phyloP scores from a whole-genome alignment of 2,329 filamentous ascomycete genomes.

The Claviceps lovelessii region DNA sequence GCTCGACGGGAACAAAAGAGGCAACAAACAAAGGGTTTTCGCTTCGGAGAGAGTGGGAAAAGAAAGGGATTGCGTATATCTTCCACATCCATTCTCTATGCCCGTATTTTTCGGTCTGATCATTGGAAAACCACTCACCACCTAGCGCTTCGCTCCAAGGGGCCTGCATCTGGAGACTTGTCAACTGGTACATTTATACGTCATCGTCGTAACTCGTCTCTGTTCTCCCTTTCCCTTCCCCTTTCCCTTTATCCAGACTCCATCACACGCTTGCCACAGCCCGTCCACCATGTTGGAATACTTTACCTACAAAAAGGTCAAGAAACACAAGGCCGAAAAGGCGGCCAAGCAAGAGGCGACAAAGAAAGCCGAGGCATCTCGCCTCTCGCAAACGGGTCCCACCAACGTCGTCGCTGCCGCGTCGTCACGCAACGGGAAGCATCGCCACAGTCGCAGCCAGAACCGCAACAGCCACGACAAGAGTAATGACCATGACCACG shows the following conservation, averaged over 20 bases:
- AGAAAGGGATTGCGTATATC: not conserved
- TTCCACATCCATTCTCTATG: not conserved
- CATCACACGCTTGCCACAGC: too few species aligned
- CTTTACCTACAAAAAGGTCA: conserved; percentile 47
- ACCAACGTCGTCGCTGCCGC: conserved; percentile 3
- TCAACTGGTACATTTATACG: not conserved
- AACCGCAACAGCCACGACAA: not conserved
- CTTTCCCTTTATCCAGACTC: not conserved
- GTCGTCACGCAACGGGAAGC: not conserved
- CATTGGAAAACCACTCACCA: too few species aligned
- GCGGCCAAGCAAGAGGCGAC: conserved; percentile 17
- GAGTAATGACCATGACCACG: conserved; percentile 1
- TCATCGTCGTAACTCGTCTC: not conserved
- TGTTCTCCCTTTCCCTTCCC: too few species aligned
- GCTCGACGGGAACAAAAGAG: not conserved
- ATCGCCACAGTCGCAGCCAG: not conserved
- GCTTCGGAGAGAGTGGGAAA: not conserved
- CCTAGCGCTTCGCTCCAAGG: not conserved
- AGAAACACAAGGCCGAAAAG: conserved; percentile 42
- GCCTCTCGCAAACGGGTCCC: conserved; percentile 7
- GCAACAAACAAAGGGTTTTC: not conserved
- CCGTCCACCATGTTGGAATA: conserved; percentile 43
- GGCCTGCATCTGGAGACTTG: not conserved
- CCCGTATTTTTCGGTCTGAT: not conserved
- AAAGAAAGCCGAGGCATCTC: conserved; percentile 5